Evolutionary conservation across 2,329 filamentous ascomycete species (phyloP), one percentile per base, ranked within the genome.

Genomic region (Clonostachys rosea): DNA sequence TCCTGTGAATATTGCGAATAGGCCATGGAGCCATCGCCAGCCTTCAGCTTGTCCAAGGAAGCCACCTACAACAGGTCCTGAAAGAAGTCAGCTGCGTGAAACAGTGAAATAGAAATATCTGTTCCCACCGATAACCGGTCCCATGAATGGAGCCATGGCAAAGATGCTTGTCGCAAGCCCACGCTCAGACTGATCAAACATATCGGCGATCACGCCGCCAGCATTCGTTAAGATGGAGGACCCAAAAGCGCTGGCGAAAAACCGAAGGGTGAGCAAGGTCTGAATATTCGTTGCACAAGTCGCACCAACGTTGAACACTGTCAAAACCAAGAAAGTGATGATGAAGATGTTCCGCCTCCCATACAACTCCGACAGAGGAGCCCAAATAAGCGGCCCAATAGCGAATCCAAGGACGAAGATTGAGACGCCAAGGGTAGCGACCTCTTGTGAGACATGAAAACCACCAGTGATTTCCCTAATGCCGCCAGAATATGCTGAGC

Each of bases 121-220:
- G 24, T 30, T 10, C 24, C 8, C 8, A 30, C 24, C 58, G 71
- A 71, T 5, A 71, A 56, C 74, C 1, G 81, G 77, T 2, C 81
- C 80, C 49, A 83, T 65, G 59, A 81, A 82, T 0, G 80, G 80
- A n/a, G 78, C 79, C 11, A 79, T 71, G 2, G 83, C 77, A 54
- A 86, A 89, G 35, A 85, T 56, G n/a, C 77, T 75, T 54, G 81
- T 76, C 1, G 84, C 85, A 36, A 74, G 60, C 13, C 79, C 79
- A 51, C 79, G 66, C 47, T 81, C 64, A 5, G 63, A 57, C 7
- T 72, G 71, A 7, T 63, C 56, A 55, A 83, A 83, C 65, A 83
- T 77, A 56, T 84, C 80, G 13, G 79, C 79, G 49, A 83, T 78
- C 13, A 82, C 76, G 49, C 78, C 80, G 5, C 78, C 78, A 3